Evolutionary conservation across 192 early-diverging fungal genomes (phyloP).

Genomic region (Backusella circina): DNA sequence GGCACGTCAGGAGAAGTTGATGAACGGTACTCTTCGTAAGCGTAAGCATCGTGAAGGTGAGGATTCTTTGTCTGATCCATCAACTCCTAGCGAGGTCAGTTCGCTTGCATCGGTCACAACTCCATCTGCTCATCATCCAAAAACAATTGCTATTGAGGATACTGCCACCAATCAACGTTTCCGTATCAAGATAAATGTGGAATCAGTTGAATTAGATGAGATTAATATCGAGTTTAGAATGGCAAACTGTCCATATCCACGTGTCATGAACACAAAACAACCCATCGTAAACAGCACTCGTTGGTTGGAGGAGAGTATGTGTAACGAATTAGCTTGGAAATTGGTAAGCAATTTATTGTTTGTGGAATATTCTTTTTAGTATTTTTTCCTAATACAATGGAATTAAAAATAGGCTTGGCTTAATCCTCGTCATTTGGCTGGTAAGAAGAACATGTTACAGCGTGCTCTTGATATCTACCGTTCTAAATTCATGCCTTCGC

Average conservation of each 20-base stretch:
- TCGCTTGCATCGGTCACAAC: neutral
- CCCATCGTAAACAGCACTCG: neutral
- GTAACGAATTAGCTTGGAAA: slow-evolving; percentile 33
- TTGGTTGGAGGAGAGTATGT: slow-evolving; percentile 21
- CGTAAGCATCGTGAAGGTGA: slow-evolving; percentile 35
- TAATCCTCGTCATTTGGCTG: slow-evolving; percentile 22
- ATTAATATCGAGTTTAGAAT: slow-evolving; percentile 23
- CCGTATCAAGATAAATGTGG: slow-evolving; percentile 24
- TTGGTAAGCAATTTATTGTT: slow-evolving; percentile 21
- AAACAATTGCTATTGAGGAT: slow-evolving; percentile 23
- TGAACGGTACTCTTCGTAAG: slow-evolving; percentile 51
- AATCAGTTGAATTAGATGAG: slow-evolving; percentile 24
- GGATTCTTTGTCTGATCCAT: neutral
- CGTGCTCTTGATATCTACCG: slow-evolving; percentile 35
- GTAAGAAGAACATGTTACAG: slow-evolving; percentile 31
- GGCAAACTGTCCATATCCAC: slow-evolving; percentile 25
- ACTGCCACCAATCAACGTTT: slow-evolving; percentile 1
- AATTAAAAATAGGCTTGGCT: slow-evolving; percentile 11
- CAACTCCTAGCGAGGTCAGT: neutral
- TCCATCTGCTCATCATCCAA: slow-evolving; percentile 16
- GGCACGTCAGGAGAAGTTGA: slow-evolving; percentile 68
- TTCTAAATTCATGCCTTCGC: slow-evolving; percentile 15
- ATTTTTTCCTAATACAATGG: neutral
- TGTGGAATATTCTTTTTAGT: neutral
- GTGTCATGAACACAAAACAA: slow-evolving; percentile 7